These are phyloP conservation scores for Asterophora parasitica DNA, from an alignment of 768 basidiomycete species.

Conservation along the genomic window DNA sequence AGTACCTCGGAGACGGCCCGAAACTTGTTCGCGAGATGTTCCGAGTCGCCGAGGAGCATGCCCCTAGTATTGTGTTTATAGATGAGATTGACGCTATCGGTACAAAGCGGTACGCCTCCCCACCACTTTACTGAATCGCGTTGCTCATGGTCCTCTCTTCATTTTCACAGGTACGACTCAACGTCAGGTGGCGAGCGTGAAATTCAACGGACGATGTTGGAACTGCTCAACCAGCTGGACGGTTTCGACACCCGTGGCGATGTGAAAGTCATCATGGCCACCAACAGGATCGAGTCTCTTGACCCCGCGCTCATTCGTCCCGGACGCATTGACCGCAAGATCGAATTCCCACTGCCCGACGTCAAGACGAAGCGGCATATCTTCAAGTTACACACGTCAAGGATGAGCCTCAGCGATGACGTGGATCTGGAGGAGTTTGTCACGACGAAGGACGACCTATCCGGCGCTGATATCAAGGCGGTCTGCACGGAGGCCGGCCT, in stretches of 20 bases:
- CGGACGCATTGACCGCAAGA: constrained; percentile 97
- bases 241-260: constrained; percentile 99
- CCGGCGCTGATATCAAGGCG: constrained; percentile 98
- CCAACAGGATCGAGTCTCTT: constrained; percentile 94
- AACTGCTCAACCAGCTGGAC: constrained; percentile 95
- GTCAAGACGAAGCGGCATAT: constrained; percentile 99
- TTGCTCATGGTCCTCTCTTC: too few species aligned
- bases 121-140: too few species aligned
- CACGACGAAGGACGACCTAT: constrained; percentile 91
- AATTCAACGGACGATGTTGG: constrained; percentile 99
- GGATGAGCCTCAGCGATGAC: constrained; percentile 85
- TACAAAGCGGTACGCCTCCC: constrained; percentile 76
- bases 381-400: constrained; percentile 95
- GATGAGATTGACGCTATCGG: constrained; percentile 99
- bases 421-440: constrained; percentile 96
- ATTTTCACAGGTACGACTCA: constrained; percentile 79
- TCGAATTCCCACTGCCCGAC: constrained; percentile 96
- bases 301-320: constrained; percentile 98
- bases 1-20: constrained; percentile 97
- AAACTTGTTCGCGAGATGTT: constrained; percentile 97
- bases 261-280: constrained; percentile 99
- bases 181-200: constrained; percentile 98
- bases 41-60: constrained; percentile 95
- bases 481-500: constrained; percentile 99
- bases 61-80: constrained; percentile 98